These are phyloP conservation scores for Lichtheimia corymbifera DNA, from an alignment of 371 early-diverging fungal genomes.

Conservation along the genomic window DNA sequence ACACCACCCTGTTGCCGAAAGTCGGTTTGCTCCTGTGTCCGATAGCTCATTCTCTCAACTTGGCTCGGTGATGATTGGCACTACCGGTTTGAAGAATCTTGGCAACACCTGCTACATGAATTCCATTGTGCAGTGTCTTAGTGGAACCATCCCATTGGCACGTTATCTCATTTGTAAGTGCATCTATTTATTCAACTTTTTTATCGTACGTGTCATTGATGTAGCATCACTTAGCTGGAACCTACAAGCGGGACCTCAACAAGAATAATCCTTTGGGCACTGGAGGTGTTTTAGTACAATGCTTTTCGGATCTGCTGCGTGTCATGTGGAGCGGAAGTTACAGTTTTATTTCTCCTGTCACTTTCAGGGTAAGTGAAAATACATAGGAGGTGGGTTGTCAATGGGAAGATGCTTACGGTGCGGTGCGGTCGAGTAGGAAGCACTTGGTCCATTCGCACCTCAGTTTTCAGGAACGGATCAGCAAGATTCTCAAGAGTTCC, in stretches of 20 bases:
- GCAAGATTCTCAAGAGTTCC: conserved; percentile 83
- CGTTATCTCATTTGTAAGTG: conserved; percentile 71
- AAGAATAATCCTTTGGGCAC: conserved; percentile 79
- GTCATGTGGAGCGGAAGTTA: conserved; percentile 70
- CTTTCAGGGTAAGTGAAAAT: conserved; percentile 38
- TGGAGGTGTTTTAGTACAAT: conserved; percentile 72
- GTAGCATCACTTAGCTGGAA: conserved; percentile 51
- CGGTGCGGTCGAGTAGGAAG: conserved; percentile 30
- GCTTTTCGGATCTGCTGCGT: conserved; percentile 68
- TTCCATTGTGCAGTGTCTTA: conserved; percentile 92
- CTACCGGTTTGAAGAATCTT: conserved; percentile 86
- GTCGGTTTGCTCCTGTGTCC: conserved; percentile 22
- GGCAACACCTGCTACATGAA: conserved; percentile 99
- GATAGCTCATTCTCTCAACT: conserved; percentile 45
- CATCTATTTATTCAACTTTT: background rate
- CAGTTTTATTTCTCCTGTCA: conserved; percentile 58
- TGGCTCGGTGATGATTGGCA: conserved; percentile 58
- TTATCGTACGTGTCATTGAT: background rate
- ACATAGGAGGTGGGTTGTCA: background rate
- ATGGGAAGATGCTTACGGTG: background rate
- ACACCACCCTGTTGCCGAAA: conserved; percentile 9
- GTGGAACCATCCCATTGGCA: conserved; percentile 82
- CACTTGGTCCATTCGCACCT: conserved; percentile 66
- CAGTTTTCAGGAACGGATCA: conserved; percentile 69
- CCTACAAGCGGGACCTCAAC: conserved; percentile 73